Evolutionary conservation across 805 yeast genomes (phyloP).

Genomic region (Maudiozyma bulderi): DNA sequence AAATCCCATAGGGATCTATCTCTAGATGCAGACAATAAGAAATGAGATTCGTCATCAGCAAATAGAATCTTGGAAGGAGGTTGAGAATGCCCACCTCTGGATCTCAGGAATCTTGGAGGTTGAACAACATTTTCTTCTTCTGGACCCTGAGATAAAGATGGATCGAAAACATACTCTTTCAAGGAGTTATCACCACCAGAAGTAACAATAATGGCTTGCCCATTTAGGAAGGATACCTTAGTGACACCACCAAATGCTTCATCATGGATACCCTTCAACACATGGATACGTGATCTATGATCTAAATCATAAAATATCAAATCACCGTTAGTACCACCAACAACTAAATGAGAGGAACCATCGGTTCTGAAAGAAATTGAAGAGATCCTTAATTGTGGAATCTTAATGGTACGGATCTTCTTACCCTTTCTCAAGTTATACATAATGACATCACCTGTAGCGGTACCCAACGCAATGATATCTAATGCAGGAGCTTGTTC

Average conservation of each 20-base stretch:
- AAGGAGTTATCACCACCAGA: conserved; percentile 86
- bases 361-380: conserved; percentile 86
- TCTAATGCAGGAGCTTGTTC: conserved; percentile 85
- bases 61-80: conserved; percentile 74
- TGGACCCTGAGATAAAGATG: conserved; percentile 52
- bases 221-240: conserved; percentile 65
- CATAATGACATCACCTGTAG: conserved; percentile 54
- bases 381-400: conserved; percentile 34
- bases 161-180: conserved; percentile 90
- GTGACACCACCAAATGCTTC: conserved; percentile 72
- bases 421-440: conserved; percentile 61
- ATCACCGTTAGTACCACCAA: conserved; percentile 74
- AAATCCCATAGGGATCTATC: conserved; percentile 87
- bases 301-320: conserved; percentile 76
- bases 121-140: conserved; percentile 48
- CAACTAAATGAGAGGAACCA: conserved; percentile 73
- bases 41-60: conserved; percentile 75
- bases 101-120: conserved; percentile 85
- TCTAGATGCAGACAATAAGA: conserved; percentile 72
- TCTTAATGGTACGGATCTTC: conserved; percentile 40
- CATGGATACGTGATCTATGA: conserved; percentile 62
- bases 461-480: conserved; percentile 66
- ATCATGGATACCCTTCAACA: conserved; percentile 61
- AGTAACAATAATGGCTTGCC: conserved; percentile 84
- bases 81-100: conserved; percentile 95